Evolutionary conservation across 2,329 filamentous ascomycete species (phyloP).

Genomic region (Colletotrichum orbiculare): DNA sequence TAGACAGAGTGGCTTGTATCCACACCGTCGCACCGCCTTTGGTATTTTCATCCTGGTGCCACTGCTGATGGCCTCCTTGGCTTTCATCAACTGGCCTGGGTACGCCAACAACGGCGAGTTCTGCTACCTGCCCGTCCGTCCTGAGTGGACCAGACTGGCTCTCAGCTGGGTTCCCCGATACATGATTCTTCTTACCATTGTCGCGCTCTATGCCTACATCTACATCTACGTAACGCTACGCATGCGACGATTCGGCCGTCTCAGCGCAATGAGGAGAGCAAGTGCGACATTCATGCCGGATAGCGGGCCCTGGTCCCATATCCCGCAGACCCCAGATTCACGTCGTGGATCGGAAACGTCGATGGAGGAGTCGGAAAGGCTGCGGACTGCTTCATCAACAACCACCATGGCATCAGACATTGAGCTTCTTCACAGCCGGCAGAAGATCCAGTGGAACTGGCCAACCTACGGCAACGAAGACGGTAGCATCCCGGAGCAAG

Average conservation of each 20-base stretch:
- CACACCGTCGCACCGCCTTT: constrained; percentile 71
- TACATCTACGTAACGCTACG: constrained; percentile 72
- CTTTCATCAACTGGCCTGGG: constrained; percentile 68
- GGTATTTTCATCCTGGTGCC: constrained; percentile 68
- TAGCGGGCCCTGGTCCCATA: constrained; percentile 20
- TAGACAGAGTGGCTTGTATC: constrained; percentile 74
- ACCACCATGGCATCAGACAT: constrained; percentile 30
- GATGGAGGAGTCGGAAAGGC: constrained; percentile 30
- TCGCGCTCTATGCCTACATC: constrained; percentile 74
- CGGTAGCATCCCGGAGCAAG: constrained; percentile 20
- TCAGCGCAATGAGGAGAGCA: constrained; percentile 20
- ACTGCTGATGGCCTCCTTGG: constrained; percentile 67
- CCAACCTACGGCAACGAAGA: constrained; percentile 32
- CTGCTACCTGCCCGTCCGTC: constrained; percentile 75
- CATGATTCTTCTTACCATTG: constrained; percentile 71
- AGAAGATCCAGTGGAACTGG: constrained; percentile 37
- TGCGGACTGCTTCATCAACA: constrained; percentile 19
- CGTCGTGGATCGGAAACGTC: constrained; percentile 36
- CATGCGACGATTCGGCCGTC: constrained; percentile 53
- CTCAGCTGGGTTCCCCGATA: constrained; percentile 82
- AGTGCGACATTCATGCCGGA: constrained; percentile 28
- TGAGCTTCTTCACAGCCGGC: constrained; percentile 29
- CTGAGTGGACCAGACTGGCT: constrained; percentile 75
- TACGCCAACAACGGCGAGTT: constrained; percentile 74
- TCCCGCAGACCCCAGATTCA: constrained; percentile 42